These are phyloP conservation scores for Talaromyces wortmannii DNA, from an alignment of 495 filamentous ascomycete genomes.

Conservation along the genomic window DNA sequence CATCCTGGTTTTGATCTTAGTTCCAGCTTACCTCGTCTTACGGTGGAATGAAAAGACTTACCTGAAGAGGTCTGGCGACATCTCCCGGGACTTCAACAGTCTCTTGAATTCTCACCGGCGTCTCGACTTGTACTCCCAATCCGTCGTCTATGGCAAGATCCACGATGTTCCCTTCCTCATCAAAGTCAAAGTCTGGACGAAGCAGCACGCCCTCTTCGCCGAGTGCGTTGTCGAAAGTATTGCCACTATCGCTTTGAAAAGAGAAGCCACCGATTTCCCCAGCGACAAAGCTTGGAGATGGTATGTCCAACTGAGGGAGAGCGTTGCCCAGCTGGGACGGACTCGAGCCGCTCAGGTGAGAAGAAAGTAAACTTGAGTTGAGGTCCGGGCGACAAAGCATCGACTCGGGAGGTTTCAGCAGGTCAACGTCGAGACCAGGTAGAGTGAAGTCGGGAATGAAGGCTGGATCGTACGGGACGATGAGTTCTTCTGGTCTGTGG, in stretches of 20 bases:
- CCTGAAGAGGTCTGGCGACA: slow-evolving; percentile 14
- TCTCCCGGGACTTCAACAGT: slow-evolving; percentile 3
- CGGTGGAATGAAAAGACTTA: slow-evolving; percentile 6
- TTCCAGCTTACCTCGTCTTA: no score
- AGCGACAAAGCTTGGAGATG: slow-evolving; percentile 21
- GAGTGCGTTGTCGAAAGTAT: neutral
- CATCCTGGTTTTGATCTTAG: neutral
- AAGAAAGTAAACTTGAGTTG: slow-evolving; percentile 9
- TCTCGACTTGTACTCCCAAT: slow-evolving; percentile 23
- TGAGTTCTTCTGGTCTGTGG: slow-evolving; percentile 67
- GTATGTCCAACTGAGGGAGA: slow-evolving; percentile 23
- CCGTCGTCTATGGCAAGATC: slow-evolving; percentile 18
- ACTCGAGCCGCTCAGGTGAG: slow-evolving; percentile 21
- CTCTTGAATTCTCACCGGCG: slow-evolving; percentile 6
- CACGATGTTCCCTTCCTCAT: slow-evolving; percentile 55
- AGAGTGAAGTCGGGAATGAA: slow-evolving; percentile 67
- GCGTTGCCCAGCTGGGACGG: slow-evolving; percentile 17
- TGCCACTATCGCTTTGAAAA: slow-evolving; percentile 20
- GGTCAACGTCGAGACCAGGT: slow-evolving; percentile 50
- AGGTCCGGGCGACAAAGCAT: slow-evolving; percentile 7
- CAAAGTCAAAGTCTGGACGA: slow-evolving; percentile 60
- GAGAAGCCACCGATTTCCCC: slow-evolving; percentile 32
- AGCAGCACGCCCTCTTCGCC: slow-evolving; percentile 42
- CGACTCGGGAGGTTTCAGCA: slow-evolving; percentile 15
- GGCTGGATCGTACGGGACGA: slow-evolving; percentile 78